Conservation (phyloP, 176 grass and related monocot species). For the Puya raimondii region DNA sequence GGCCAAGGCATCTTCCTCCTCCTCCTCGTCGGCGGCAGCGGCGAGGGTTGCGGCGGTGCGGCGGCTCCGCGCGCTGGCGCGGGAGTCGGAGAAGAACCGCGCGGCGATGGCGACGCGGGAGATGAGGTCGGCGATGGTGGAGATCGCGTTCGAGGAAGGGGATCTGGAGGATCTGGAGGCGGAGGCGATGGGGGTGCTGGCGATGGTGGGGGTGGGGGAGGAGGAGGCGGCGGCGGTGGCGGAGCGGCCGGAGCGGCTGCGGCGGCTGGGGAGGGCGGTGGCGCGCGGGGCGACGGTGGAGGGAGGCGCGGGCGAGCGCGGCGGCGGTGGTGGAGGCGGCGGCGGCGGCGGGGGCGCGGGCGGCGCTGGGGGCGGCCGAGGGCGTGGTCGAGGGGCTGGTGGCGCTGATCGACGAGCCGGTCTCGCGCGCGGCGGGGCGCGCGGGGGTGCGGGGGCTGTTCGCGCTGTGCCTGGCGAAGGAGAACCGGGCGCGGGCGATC, state of each 20-base stretch:
- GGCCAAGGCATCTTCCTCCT: background rate
- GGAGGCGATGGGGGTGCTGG: slow-evolving; percentile 59
- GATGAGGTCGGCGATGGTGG: slow-evolving; percentile 55
- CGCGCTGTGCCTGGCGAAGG: slow-evolving; percentile 73
- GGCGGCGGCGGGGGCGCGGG: slow-evolving; percentile 41
- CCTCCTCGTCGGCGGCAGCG: background rate
- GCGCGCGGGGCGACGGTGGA: slow-evolving; percentile 11
- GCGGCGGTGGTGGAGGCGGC: slow-evolving; percentile 69
- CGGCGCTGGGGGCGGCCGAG: background rate
- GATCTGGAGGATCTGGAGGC: slow-evolving; percentile 59
- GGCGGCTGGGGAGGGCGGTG: slow-evolving; percentile 37
- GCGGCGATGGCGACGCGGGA: slow-evolving; percentile 75
- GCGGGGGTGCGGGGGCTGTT: slow-evolving; percentile 68
- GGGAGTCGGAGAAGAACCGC: slow-evolving; percentile 90
- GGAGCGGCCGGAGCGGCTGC: slow-evolving; percentile 31
- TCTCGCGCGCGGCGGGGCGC: slow-evolving; percentile 39
- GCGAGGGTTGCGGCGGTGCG: slow-evolving; percentile 26
- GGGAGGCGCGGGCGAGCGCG: slow-evolving; percentile 49
- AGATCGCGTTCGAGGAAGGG: slow-evolving; percentile 51
- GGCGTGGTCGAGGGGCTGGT: slow-evolving; percentile 26
- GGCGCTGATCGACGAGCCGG: slow-evolving; percentile 30
- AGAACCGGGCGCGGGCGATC: slow-evolving; percentile 59
- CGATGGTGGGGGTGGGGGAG: slow-evolving; percentile 60
- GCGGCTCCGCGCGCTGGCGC: slow-evolving; percentile 45
- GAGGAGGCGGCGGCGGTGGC: slow-evolving; percentile 58